Evolutionary conservation across 1,284 basidiomycete genomes (phyloP).

Genomic region (Trichosporon sp.): DNA sequence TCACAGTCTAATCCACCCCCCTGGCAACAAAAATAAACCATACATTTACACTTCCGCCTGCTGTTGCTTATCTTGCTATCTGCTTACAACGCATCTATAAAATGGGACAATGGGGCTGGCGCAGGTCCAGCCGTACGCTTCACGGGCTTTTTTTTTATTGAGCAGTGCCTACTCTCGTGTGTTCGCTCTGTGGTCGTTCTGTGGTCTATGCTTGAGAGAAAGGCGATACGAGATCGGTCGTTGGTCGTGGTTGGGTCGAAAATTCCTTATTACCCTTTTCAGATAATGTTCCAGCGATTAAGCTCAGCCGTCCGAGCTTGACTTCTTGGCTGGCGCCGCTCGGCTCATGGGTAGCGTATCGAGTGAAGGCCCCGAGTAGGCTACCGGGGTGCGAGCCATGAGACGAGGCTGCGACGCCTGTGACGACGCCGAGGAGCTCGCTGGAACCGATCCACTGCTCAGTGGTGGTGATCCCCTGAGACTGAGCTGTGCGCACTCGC

Average conservation of each 20-base stretch:
- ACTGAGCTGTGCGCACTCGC: background rate
- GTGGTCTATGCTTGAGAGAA: background rate
- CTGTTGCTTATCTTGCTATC: background rate
- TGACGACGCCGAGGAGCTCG: background rate
- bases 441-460: background rate
- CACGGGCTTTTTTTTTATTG: background rate
- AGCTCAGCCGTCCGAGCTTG: background rate
- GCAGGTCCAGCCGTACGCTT: constrained; percentile 13
- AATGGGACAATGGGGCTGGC: background rate
- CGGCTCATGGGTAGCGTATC: no score
- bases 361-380: background rate
- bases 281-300: constrained; percentile 12
- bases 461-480: background rate
- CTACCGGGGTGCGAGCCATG: no score
- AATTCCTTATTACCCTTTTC: constrained; percentile 11
- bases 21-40: background rate
- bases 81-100: constrained; percentile 8
- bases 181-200: background rate
- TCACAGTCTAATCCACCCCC: background rate
- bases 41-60: background rate
- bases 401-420: background rate
- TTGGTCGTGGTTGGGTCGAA: background rate
- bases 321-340: no score
- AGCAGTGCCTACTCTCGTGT: background rate
- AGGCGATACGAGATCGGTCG: background rate